A percentile compares a stretch with the other conserved stretches of the same genome.
These are phyloP conservation scores for Entomortierella chlamydospora DNA, from an alignment of 192 early-diverging fungal species.

Conservation along the genomic window DNA sequence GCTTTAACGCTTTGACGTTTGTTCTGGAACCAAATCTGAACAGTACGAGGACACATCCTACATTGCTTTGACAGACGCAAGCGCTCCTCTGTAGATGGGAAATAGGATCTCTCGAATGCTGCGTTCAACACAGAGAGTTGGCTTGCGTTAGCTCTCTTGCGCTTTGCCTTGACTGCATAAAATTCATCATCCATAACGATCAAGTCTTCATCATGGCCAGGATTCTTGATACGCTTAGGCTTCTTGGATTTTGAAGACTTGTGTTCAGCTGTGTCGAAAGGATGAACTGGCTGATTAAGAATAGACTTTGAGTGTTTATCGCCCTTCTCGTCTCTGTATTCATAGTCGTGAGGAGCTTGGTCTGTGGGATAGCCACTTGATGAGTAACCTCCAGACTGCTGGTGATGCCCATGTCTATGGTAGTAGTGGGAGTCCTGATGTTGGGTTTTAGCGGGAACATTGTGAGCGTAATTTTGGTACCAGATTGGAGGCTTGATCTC, in stretches of 20 bases:
- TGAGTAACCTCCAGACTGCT: neutral
- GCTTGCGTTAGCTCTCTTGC: conserved; percentile 83
- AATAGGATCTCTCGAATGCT: conserved; percentile 82
- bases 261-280: conserved; percentile 34
- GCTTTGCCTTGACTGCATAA: conserved; percentile 72
- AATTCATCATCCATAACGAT: conserved; percentile 49
- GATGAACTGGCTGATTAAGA: conserved; percentile 27
- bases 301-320: too few relatives aligned
- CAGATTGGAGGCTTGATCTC: conserved; percentile 49
- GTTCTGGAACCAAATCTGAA: conserved; percentile 99
- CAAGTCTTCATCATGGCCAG: conserved; percentile 42
- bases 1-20: conserved; percentile 75
- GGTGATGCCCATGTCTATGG: conserved; percentile 3
- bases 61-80: conserved; percentile 81
- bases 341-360: conserved; percentile 4
- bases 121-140: conserved; percentile 84
- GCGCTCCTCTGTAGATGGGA: conserved; percentile 87
- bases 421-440: conserved; percentile 25
- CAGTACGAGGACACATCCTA: conserved; percentile 90
- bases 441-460: conserved; percentile 28
- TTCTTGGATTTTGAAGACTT: conserved; percentile 43
- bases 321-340: neutral
- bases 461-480: conserved; percentile 53
- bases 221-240: conserved; percentile 42
- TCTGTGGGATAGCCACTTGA: neutral